Evolutionary conservation across 768 basidiomycete genomes (phyloP).

Genomic region (Suillus paluster): DNA sequence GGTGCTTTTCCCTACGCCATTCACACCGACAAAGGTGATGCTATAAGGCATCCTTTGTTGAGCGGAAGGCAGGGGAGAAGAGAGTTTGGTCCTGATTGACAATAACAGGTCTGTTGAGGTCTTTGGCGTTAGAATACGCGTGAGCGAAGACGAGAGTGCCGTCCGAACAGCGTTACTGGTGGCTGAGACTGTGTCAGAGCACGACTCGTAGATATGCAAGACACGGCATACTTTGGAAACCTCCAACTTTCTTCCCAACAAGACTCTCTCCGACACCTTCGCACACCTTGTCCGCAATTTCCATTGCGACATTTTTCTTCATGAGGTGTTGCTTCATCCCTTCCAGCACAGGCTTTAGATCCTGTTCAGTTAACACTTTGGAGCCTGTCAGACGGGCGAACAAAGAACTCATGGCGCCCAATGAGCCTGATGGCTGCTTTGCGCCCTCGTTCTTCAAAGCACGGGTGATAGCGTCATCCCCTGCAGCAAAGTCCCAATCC

Average conservation of each 20-base stretch:
- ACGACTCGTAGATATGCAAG: neutral
- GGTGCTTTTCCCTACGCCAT: conserved; percentile 98
- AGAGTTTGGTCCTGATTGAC: conserved; percentile 88
- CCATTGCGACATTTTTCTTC: conserved; percentile 98
- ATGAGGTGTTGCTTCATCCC: conserved; percentile 98
- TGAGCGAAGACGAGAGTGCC: conserved; percentile 86
- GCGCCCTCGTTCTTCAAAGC: conserved; percentile 54
- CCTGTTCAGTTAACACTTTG: conserved; percentile 79
- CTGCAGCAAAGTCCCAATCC: conserved; percentile 81
- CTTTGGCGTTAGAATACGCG: conserved; percentile 93
- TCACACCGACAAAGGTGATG: conserved; percentile 98
- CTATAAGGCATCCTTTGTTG: conserved; percentile 86
- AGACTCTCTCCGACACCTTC: conserved; percentile 91
- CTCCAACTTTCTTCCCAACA: conserved; percentile 88
- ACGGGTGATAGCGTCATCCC: conserved; percentile 55
- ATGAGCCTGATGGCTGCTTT: conserved; percentile 45
- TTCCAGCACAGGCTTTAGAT: conserved; percentile 85
- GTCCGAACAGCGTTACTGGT: conserved; percentile 82
- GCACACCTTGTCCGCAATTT: conserved; percentile 93
- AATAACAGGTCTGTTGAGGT: conserved; percentile 95
- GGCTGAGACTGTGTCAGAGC: conserved; percentile 48
- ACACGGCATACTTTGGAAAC: conserved; percentile 76
- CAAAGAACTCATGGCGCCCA: conserved; percentile 74
- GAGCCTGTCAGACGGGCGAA: conserved; percentile 87
- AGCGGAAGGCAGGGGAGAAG: conserved; percentile 71